phyloP scores from a whole-genome alignment of 345 rosid genomes.

The Xanthoceras sorbifolium region DNA sequence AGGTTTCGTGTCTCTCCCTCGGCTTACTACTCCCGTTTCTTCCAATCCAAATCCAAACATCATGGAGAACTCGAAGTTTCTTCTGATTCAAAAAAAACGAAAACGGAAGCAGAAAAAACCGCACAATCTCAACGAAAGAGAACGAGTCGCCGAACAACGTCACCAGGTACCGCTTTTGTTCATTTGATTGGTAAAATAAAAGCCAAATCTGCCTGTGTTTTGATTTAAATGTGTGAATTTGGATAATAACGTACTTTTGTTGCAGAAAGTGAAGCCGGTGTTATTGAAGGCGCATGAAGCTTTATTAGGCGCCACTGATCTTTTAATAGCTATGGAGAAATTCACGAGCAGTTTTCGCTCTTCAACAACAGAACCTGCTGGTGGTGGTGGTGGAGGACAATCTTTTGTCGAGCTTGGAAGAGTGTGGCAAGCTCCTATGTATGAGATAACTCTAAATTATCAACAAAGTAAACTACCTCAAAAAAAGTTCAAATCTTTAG shows the following conservation, averaged over 20 bases:
- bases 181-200: conserved; percentile 2
- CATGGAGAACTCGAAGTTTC: conserved; percentile 7
- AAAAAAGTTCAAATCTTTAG: conserved; percentile 11
- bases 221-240: neutral
- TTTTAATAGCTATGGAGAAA: conserved; percentile 42
- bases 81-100: conserved; percentile 46
- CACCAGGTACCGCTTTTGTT: conserved; percentile 50
- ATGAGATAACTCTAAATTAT: conserved; percentile 55
- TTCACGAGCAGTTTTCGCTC: conserved; percentile 36
- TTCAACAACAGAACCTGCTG: conserved; percentile 22
- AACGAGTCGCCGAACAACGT: conserved; percentile 61
- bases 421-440: conserved; percentile 82
- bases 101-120: conserved; percentile 51
- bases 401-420: conserved; percentile 68
- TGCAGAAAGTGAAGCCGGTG: conserved; percentile 55
- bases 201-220: neutral
- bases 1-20: conserved; percentile 64
- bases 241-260: neutral
- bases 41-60: conserved; percentile 43
- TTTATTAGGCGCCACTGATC: conserved; percentile 43
- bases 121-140: conserved; percentile 53
- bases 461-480: conserved; percentile 11
- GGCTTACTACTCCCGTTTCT: conserved; percentile 77
- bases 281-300: conserved; percentile 54
- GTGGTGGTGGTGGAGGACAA: conserved; percentile 28